Evolutionary conservation across 2,329 filamentous ascomycete genomes (phyloP).

Genomic region (Fusarium sp.): DNA sequence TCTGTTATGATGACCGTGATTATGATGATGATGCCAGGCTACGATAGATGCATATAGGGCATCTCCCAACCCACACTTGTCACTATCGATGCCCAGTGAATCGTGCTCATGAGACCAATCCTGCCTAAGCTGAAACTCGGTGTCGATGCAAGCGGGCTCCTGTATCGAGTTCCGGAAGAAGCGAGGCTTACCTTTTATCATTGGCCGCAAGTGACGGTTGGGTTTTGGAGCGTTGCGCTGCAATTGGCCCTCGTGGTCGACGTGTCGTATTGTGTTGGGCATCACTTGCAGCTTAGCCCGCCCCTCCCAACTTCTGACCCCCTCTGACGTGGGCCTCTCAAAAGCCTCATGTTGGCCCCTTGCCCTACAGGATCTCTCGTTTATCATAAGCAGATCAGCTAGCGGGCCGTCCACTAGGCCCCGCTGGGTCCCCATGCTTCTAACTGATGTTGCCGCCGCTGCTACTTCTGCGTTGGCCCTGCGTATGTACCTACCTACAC

Average conservation of each 20-base stretch:
- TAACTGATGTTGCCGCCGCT: background rate
- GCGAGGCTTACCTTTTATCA: constrained; percentile 29
- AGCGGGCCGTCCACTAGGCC: constrained; percentile 18
- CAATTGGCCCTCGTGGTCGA: constrained; percentile 14
- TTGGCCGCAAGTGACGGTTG: constrained; percentile 23
- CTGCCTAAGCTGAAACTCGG: constrained; percentile 26
- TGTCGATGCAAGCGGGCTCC: constrained; percentile 14
- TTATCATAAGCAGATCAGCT: constrained; percentile 23
- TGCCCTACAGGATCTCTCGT: constrained; percentile 22
- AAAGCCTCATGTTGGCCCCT: constrained; percentile 16
- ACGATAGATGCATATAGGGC: constrained; percentile 31
- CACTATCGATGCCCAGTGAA: constrained; percentile 32
- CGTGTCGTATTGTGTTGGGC: constrained; percentile 32
- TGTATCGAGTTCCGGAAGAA: constrained; percentile 14
- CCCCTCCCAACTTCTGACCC: constrained; percentile 10
- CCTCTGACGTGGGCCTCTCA: constrained; percentile 23
- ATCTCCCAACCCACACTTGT: constrained; percentile 25
- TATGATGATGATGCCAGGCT: background rate
- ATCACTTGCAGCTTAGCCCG: constrained; percentile 28
- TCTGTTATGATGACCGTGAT: background rate
- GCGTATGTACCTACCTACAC: background rate
- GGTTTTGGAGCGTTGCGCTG: constrained; percentile 2
- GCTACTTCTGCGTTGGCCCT: background rate
- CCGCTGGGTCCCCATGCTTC: constrained; percentile 5
- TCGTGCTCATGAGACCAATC: constrained; percentile 11